Evolutionary conservation across 176 grass and related monocot species (phyloP), one percentile per base, ranked within the genome.

Genomic region (Hordeum vulgare): DNA sequence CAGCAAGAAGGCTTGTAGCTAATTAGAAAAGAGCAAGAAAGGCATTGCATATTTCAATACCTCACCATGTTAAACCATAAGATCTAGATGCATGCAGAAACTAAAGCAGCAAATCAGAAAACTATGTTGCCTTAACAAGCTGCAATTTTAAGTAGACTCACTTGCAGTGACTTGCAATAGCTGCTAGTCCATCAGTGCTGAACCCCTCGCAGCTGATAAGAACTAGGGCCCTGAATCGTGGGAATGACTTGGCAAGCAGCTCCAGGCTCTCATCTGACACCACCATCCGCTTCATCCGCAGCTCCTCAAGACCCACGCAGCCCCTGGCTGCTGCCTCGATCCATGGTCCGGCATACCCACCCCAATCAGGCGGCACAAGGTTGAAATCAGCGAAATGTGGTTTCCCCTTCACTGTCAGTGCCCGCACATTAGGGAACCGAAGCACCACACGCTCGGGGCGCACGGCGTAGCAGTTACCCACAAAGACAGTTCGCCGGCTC

Each of bases 351-450:
- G 85, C 88, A 0, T 61, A 92, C 3, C 92, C 94, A 2, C 94
- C 94, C 94, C 94, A 97, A 18, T 90, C 94, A 28, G 65, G 88
- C 1, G 94, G 92, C 42, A 97, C 90, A 3, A 94, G 77, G 66
- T 94, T 90, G 87, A 94, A 97, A 80, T 94, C 91, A 0, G 92
- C 90, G 12, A 94, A 97, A 77, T 94, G 94, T 0, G 92, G 94
- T 83, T 92, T 97, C 47, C 94, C 92, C 90, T 97, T 97, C 3
- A 97, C 83, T 0, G 79, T 87, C 5, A 94, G 77, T 5, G 84
- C 82, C 39, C 51, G 61, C 77, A 90, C 9, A 9, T 69, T 80
- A 40, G 94, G 87, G 72, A 94, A 97, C 28, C 94, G 79, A 36
- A 34, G 35, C 39, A 69, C 79, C 34, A 90, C 89, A 0, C 66